A percentile compares a stretch with the other conserved stretches of the same genome.
Conservation (phyloP, 441 rosid species). For the Euphorbia schlechtendalii region DNA sequence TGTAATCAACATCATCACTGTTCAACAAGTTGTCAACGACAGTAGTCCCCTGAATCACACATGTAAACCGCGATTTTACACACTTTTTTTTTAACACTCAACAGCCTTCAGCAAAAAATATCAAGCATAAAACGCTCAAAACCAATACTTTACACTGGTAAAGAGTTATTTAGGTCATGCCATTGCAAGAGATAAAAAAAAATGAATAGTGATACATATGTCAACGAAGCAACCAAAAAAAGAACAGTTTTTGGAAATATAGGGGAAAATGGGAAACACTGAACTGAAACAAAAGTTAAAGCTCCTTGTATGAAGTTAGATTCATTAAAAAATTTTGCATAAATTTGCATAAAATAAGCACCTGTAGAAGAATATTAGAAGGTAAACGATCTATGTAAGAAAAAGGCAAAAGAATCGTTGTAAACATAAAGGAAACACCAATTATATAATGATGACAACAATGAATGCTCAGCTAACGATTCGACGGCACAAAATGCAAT, state of each 20-base stretch:
- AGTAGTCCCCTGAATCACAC: slow-evolving; percentile 60
- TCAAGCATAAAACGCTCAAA: not conserved
- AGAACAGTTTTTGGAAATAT: too few species aligned
- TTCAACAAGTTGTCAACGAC: slow-evolving; percentile 82
- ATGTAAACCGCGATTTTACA: not conserved
- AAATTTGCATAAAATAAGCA: not conserved
- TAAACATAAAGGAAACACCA: not conserved
- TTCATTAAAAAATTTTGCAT: not conserved
- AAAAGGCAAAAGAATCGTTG: too few species aligned
- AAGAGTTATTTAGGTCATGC: not conserved
- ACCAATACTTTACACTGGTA: not conserved
- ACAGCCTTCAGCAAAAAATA: not conserved
- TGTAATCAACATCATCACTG: slow-evolving; percentile 83
- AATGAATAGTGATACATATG: not conserved
- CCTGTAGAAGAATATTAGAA: not conserved
- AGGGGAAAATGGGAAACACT: not conserved
- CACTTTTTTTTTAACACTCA: not conserved
- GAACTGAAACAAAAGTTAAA: not conserved
- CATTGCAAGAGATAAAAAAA: not conserved
- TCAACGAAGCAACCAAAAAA: not conserved
- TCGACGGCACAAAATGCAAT: not conserved
- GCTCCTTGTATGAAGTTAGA: not conserved
- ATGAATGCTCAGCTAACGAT: not conserved
- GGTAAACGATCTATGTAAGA: too few species aligned
- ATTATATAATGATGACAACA: not conserved